Evolutionary conservation across 1,284 basidiomycete species (phyloP).

Genomic region (Microbotryum lychnidis-dioicae): DNA sequence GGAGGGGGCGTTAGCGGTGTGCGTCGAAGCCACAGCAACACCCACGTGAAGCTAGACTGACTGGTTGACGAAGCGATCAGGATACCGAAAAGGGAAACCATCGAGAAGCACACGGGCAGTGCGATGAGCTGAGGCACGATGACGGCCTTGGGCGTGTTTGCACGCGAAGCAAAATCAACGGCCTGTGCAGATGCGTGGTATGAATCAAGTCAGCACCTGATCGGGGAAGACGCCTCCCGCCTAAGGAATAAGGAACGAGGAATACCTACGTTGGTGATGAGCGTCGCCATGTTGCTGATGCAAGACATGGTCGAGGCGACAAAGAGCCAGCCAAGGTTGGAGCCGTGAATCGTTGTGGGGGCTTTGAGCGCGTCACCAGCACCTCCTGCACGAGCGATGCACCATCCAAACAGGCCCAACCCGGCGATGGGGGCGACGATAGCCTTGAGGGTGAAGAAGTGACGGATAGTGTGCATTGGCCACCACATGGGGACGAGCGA

Average conservation of each 20-base stretch:
- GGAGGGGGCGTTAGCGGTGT: background rate
- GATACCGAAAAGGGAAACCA: slow-evolving; percentile 75
- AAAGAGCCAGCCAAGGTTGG: slow-evolving; percentile 69
- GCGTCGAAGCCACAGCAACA: background rate
- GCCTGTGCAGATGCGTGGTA: slow-evolving; percentile 50
- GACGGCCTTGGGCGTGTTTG: slow-evolving; percentile 57
- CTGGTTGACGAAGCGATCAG: slow-evolving; percentile 68
- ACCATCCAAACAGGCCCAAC: slow-evolving; percentile 72
- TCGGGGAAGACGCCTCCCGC: background rate
- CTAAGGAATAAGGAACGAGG: background rate
- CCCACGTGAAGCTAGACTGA: slow-evolving; percentile 43
- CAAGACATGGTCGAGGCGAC: slow-evolving; percentile 65
- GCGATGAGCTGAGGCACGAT: slow-evolving; percentile 63
- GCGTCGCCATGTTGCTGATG: slow-evolving; percentile 69
- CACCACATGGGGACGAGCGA: slow-evolving; percentile 71
- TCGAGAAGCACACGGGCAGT: slow-evolving; percentile 63
- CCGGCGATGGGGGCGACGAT: slow-evolving; percentile 52
- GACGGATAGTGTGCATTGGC: slow-evolving; percentile 68
- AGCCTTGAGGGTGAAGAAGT: slow-evolving; percentile 72
- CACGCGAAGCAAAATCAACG: slow-evolving; percentile 68
- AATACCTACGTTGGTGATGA: slow-evolving; percentile 42
- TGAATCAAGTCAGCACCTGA: background rate
- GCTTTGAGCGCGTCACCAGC: slow-evolving; percentile 70
- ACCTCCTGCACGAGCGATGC: slow-evolving; percentile 66
- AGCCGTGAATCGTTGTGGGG: slow-evolving; percentile 58